phyloP scores from a whole-genome alignment of 352 stramenopile species.

The Phytopythium aichiense region DNA sequence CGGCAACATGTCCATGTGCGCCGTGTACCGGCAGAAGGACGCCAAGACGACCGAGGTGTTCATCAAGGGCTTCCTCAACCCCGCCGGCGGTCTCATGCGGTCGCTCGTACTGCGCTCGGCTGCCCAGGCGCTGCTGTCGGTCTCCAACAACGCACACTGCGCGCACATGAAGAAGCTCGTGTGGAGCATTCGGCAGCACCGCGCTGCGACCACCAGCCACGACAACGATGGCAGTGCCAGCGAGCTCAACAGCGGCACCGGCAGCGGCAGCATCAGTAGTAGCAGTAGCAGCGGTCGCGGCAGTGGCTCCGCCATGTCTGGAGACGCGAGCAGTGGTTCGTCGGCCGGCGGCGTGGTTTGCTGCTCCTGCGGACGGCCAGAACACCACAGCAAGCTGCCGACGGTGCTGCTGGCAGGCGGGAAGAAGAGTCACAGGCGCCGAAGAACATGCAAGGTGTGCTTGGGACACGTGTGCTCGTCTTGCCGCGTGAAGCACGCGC shows the following conservation, averaged over 20 bases:
- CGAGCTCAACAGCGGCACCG: slow-evolving; percentile 8
- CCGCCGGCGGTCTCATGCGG: slow-evolving; percentile 28
- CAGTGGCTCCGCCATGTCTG: not conserved
- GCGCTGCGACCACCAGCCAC: not conserved
- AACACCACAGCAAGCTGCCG: slow-evolving; percentile 18
- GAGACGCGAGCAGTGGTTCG: not conserved
- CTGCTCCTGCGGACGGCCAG: slow-evolving; percentile 2
- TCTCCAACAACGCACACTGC: slow-evolving; percentile 26
- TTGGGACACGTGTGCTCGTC: slow-evolving; percentile 40
- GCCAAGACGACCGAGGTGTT: slow-evolving; percentile 29
- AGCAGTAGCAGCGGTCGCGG: slow-evolving; percentile 12
- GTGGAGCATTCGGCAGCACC: slow-evolving; percentile 29
- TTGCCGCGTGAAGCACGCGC: slow-evolving; percentile 35
- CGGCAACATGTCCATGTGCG: slow-evolving; percentile 27
- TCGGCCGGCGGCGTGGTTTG: not conserved
- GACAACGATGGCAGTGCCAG: not conserved
- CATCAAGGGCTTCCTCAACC: slow-evolving; percentile 28
- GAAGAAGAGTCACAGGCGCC: slow-evolving; percentile 4
- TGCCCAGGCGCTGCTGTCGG: slow-evolving; percentile 21
- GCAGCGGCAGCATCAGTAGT: slow-evolving; percentile 10
- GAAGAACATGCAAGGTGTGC: slow-evolving; percentile 36
- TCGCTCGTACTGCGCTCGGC: slow-evolving; percentile 27
- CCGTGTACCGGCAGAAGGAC: slow-evolving; percentile 28
- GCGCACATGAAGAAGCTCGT: slow-evolving; percentile 39
- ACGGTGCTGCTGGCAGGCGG: slow-evolving; percentile 6